Conservation (phyloP, 2,329 filamentous ascomycete species). For the Aspergillus tubingensis region DNA sequence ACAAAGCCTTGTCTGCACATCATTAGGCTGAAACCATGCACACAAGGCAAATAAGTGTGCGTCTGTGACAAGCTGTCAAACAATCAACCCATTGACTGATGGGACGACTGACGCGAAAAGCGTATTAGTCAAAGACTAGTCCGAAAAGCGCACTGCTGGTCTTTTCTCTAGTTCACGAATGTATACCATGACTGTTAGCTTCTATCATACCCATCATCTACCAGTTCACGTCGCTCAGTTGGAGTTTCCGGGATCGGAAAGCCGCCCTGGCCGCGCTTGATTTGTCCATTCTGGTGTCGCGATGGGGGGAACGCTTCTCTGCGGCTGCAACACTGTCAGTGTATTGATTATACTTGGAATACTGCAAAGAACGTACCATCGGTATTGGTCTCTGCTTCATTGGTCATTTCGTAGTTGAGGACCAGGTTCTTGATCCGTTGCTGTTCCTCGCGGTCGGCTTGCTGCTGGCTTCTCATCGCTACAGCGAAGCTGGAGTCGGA, state of each 20-base stretch:
- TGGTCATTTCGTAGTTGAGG: constrained; percentile 90
- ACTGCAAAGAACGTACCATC: constrained; percentile 65
- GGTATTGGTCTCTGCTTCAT: constrained; percentile 68
- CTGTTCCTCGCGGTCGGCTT: constrained; percentile 93
- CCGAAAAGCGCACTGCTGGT: not conserved
- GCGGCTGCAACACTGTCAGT: constrained; percentile 27
- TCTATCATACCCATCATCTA: constrained; percentile 50
- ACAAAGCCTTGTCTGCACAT: too few relatives aligned
- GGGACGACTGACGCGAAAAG: not conserved
- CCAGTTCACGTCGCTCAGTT: constrained; percentile 98
- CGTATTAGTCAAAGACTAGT: not conserved
- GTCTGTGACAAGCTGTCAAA: not conserved
- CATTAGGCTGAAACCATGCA: too few relatives aligned
- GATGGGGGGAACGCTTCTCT: constrained; percentile 46
- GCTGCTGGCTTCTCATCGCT: constrained; percentile 93
- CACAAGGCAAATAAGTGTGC: too few relatives aligned
- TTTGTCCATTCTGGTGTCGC: constrained; percentile 54
- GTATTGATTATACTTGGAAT: constrained; percentile 32
- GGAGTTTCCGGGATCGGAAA: constrained; percentile 84
- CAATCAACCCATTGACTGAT: not conserved
- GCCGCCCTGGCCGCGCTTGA: constrained; percentile 66
- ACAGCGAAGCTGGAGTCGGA: constrained; percentile 93
- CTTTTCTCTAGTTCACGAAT: not conserved
- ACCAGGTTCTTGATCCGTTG: constrained; percentile 98
- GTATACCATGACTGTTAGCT: too few relatives aligned